phyloP scores from a whole-genome alignment of 139 green algal genomes.

The Asterochloris erici region DNA sequence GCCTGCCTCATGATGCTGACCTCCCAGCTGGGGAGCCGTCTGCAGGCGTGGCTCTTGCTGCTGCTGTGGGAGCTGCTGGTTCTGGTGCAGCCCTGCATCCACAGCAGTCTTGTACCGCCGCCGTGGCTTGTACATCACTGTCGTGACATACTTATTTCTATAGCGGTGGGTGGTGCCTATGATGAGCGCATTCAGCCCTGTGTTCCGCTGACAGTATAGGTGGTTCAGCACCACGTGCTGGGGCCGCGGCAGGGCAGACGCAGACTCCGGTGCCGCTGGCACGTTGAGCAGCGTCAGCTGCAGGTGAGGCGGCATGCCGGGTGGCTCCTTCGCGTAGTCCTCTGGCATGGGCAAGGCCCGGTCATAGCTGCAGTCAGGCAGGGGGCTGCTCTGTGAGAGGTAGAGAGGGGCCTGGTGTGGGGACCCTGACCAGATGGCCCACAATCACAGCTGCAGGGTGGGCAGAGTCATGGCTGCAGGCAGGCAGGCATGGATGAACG shows the following conservation, averaged over 20 bases:
- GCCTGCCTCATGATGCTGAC: too few species aligned
- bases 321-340: constrained; percentile 97
- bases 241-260: constrained; percentile 83
- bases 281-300: constrained; percentile 97
- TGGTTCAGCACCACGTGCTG: constrained; percentile 99
- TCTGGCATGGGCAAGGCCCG: constrained; percentile 61
- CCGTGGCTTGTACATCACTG: constrained; percentile 54
- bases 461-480: background rate
- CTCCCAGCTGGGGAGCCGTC: too few species aligned
- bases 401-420: background rate
- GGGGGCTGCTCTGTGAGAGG: too few species aligned
- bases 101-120: constrained; percentile 18
- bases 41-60: constrained; percentile 1
- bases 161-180: constrained; percentile 90
- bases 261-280: constrained; percentile 68
- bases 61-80: constrained; percentile 9
- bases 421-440: background rate
- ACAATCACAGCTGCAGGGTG: background rate
- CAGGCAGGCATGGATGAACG: too few species aligned
- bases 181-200: constrained; percentile 71
- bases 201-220: constrained; percentile 76
- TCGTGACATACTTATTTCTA: constrained; percentile 96
- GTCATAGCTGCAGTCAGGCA: constrained; percentile 70
- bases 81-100: constrained; percentile 2
- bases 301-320: constrained; percentile 88